phyloP scores from a whole-genome alignment of 2,329 filamentous ascomycete genomes.

The Cytospora piceicola region DNA sequence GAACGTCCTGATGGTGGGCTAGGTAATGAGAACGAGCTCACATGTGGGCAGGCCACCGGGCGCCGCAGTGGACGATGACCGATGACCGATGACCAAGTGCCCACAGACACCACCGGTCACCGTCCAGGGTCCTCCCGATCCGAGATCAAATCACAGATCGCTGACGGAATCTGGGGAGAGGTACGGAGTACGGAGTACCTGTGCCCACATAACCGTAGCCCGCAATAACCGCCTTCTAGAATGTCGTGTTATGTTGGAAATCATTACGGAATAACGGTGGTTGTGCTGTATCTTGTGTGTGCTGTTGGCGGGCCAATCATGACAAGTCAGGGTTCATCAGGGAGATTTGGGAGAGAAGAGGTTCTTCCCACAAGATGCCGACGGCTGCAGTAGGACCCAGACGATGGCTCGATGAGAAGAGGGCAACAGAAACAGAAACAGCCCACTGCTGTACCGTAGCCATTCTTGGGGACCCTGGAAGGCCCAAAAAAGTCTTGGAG shows the following conservation, averaged over 20 bases:
- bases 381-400: neutral
- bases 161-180: slow-evolving; percentile 31
- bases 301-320: neutral
- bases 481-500: slow-evolving; percentile 6
- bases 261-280: neutral
- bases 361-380: neutral
- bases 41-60: neutral
- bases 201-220: slow-evolving; percentile 18
- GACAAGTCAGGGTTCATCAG: neutral
- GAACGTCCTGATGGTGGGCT: neutral
- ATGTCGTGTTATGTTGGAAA: slow-evolving; percentile 13
- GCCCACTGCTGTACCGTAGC: neutral
- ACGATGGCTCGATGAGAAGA: neutral
- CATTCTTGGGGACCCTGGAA: neutral
- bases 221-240: slow-evolving; percentile 29
- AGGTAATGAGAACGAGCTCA: neutral
- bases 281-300: slow-evolving; percentile 1
- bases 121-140: slow-evolving; percentile 29
- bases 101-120: slow-evolving; percentile 2
- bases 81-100: slow-evolving; percentile 9
- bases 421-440: neutral
- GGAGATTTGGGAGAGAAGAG: neutral
- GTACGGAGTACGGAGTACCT: slow-evolving; percentile 20
- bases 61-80: slow-evolving; percentile 5
- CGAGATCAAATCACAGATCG: slow-evolving; percentile 38